Evolutionary conservation across 768 basidiomycete genomes (phyloP).

Genomic region (Lactifluus volemus): DNA sequence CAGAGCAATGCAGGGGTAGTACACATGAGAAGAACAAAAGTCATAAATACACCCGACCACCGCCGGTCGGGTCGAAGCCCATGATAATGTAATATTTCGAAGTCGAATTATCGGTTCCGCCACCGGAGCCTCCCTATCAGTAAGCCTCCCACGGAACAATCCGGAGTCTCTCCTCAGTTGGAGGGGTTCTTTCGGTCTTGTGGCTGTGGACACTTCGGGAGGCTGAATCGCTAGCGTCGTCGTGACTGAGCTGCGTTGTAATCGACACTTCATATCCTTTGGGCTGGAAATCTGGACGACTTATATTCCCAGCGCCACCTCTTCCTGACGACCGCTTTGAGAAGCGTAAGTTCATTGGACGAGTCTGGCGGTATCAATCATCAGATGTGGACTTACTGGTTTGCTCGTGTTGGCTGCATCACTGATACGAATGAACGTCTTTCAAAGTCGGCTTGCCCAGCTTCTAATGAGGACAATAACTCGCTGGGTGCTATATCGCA

Average conservation of each 20-base stretch:
- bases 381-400: neutral
- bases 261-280: neutral
- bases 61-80: neutral
- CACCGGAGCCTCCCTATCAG: neutral
- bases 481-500: neutral
- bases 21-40: neutral
- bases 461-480: neutral
- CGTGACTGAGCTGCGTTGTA: neutral
- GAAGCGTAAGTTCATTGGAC: neutral
- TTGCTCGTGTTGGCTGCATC: neutral
- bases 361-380: neutral
- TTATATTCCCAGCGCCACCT: slow-evolving; percentile 8
- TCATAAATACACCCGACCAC: neutral
- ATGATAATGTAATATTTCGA: neutral
- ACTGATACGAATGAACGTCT: neutral
- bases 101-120: neutral
- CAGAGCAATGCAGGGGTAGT: neutral
- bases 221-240: too few relatives aligned
- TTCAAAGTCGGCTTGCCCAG: neutral
- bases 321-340: slow-evolving; percentile 5
- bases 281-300: neutral
- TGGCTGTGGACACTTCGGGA: neutral
- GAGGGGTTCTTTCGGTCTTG: neutral
- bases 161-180: neutral
- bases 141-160: neutral